phyloP scores from a whole-genome alignment of 805 yeast genomes.

The Hanseniaspora clermontiae region DNA sequence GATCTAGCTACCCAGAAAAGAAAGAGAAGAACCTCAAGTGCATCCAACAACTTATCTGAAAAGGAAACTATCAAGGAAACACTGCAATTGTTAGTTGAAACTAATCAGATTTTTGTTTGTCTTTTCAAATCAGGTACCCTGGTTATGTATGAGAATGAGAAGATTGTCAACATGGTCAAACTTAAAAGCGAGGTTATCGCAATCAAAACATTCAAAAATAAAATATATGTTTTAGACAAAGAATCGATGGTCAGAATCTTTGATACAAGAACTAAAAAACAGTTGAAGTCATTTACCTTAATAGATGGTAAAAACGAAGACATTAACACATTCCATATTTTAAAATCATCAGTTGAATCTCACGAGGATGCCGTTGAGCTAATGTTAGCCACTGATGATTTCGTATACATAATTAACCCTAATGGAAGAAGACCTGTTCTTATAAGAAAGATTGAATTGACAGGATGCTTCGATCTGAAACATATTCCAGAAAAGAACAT shows the following conservation, averaged over 20 bases:
- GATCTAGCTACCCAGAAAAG: slow-evolving; percentile 9
- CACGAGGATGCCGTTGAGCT: slow-evolving; percentile 17
- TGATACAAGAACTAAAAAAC: slow-evolving; percentile 24
- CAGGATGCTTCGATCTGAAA: slow-evolving; percentile 17
- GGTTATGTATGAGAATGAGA: slow-evolving; percentile 27
- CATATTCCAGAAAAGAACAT: slow-evolving; percentile 17
- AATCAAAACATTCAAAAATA: slow-evolving; percentile 26
- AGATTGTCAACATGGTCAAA: slow-evolving; percentile 28
- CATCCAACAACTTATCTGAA: slow-evolving; percentile 9
- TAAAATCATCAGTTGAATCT: slow-evolving; percentile 14
- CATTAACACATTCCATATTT: slow-evolving; percentile 24
- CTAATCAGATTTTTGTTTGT: slow-evolving; percentile 21
- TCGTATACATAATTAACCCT: slow-evolving; percentile 57
- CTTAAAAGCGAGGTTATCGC: slow-evolving; percentile 29
- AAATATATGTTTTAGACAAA: slow-evolving; percentile 27
- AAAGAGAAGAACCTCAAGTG: slow-evolving; percentile 5
- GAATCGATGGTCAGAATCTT: slow-evolving; percentile 27
- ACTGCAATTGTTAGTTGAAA: slow-evolving; percentile 16
- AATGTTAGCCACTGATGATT: slow-evolving; percentile 25
- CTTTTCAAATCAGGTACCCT: slow-evolving; percentile 24
- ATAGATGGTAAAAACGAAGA: slow-evolving; percentile 25
- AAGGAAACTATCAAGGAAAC: slow-evolving; percentile 14
- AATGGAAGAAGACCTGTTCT: slow-evolving; percentile 27
- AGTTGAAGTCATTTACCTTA: slow-evolving; percentile 28
- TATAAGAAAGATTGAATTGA: slow-evolving; percentile 18